Percentiles rank a stretch among this genome's conserved stretches.
phyloP scores from a whole-genome alignment of 495 filamentous ascomycete species.

The Talaromyces wortmannii region DNA sequence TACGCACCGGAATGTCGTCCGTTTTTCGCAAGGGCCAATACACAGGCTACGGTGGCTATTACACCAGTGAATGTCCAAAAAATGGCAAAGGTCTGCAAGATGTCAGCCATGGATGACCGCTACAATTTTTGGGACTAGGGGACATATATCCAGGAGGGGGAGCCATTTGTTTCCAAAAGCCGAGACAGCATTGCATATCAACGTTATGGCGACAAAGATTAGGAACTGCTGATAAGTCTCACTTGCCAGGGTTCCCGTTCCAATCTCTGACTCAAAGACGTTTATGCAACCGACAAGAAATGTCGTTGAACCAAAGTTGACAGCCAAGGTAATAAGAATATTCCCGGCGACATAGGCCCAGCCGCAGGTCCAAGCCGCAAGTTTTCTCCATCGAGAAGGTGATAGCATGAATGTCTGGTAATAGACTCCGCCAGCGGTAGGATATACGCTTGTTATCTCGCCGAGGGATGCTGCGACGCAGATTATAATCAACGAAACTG shows the following conservation, averaged over 20 bases:
- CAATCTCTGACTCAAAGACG: not conserved
- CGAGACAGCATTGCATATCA: not conserved
- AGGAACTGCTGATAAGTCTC: not conserved
- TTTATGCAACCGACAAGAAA: not conserved
- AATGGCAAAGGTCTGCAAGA: not conserved
- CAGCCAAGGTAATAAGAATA: not conserved
- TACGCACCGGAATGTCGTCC: not conserved
- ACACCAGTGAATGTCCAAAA: not conserved
- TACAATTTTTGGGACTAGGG: not conserved
- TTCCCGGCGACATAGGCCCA: not conserved
- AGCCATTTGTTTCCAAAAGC: not conserved
- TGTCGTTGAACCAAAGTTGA: not conserved
- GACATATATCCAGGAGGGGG: not conserved
- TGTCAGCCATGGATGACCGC: not conserved
- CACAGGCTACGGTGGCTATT: not conserved
- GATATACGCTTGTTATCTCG: not conserved
- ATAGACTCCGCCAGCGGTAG: not conserved
- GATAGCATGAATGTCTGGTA: constrained; percentile 9
- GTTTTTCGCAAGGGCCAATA: not conserved
- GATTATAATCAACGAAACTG: not conserved
- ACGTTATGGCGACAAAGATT: not conserved
- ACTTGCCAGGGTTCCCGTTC: not conserved
- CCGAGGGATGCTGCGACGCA: not conserved
- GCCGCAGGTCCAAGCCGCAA: not conserved
- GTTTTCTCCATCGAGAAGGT: not conserved